Percentiles rank a stretch among this genome's conserved stretches.
phyloP scores from a whole-genome alignment of 225 moss, liverwort and hornwort species.

The Climacium dendroides region DNA sequence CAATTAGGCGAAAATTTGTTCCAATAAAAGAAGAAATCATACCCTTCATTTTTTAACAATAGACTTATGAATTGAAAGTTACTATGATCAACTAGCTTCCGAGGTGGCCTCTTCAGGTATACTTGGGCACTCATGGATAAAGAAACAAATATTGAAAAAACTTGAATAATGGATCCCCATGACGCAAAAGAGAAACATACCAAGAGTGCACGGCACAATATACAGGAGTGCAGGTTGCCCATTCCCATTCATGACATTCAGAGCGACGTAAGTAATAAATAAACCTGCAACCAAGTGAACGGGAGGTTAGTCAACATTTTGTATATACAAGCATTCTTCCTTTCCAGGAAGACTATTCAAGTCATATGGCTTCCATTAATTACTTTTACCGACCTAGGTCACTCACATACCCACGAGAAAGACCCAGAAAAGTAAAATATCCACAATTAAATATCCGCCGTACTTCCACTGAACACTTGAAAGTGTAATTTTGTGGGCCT shows the following conservation, averaged over 20 bases:
- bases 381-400: neutral
- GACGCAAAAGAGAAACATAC: conserved; percentile 14
- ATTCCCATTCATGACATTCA: conserved; percentile 84
- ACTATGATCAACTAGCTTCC: neutral
- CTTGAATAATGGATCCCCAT: neutral
- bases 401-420: neutral
- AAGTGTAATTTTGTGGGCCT: neutral
- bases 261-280: conserved; percentile 76
- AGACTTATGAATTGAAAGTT: neutral
- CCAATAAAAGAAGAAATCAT: neutral
- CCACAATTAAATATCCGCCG: neutral
- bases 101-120: neutral
- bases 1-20: neutral
- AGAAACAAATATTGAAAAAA: neutral
- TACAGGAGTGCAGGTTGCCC: conserved; percentile 98
- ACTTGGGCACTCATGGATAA: neutral
- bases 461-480: neutral
- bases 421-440: neutral
- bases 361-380: neutral
- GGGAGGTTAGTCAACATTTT: neutral
- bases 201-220: conserved; percentile 89
- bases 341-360: neutral
- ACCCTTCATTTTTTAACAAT: neutral
- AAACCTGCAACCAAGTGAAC: conserved; percentile 45
- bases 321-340: neutral